phyloP scores from a whole-genome alignment of 202 grass and related monocot genomes.

The Elaeis oleifera region DNA sequence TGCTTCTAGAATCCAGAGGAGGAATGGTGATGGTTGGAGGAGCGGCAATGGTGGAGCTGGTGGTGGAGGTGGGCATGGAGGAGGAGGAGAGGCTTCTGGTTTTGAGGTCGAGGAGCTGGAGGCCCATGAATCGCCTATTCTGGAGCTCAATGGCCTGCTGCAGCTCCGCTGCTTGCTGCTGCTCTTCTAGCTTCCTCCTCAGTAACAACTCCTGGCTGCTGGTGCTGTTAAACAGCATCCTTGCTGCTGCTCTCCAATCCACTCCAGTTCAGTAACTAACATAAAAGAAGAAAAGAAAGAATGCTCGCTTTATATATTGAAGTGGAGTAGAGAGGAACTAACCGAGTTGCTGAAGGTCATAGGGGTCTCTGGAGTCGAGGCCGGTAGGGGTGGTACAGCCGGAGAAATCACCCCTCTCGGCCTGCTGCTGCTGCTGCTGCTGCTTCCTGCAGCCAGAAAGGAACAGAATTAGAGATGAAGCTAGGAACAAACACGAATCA shows the following conservation, averaged over 20 bases:
- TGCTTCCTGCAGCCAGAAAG: too few relatives aligned
- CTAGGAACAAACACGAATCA: too few relatives aligned
- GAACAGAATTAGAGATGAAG: too few relatives aligned
- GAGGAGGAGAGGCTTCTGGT: conserved; percentile 27
- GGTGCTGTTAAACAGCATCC: conserved; percentile 54
- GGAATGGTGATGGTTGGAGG: background rate
- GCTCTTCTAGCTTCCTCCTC: conserved; percentile 53
- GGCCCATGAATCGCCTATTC: conserved; percentile 54
- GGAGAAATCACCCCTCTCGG: conserved; percentile 61
- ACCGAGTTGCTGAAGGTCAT: conserved; percentile 76
- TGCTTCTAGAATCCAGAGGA: background rate
- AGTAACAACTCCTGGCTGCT: conserved; percentile 21
- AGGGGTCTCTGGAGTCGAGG: conserved; percentile 54
- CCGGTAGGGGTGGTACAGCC: conserved; percentile 58
- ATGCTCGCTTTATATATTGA: background rate
- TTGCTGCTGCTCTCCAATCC: conserved; percentile 31
- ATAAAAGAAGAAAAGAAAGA: background rate
- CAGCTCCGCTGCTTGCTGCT: conserved; percentile 70
- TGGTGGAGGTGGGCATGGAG: conserved; percentile 22
- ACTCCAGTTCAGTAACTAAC: background rate
- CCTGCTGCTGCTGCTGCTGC: conserved; percentile 39
- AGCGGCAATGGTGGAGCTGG: background rate
- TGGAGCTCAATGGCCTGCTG: conserved; percentile 84
- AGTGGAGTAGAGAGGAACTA: background rate
- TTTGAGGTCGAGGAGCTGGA: conserved; percentile 66